Evolutionary conservation across 305 asterid species (phyloP).

Genomic region (Plantago coronopus): DNA sequence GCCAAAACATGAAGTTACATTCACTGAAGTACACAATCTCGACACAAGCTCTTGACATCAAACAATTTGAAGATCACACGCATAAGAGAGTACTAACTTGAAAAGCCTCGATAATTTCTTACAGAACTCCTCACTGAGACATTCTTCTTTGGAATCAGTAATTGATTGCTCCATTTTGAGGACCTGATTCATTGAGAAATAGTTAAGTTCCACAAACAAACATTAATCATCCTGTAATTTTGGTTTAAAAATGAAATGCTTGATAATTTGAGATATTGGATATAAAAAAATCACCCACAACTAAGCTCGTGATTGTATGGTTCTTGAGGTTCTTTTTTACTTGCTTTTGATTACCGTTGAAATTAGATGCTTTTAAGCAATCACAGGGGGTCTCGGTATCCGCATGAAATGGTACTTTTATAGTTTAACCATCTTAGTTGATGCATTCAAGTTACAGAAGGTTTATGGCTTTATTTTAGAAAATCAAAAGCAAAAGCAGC

Average conservation of each 20-base stretch:
- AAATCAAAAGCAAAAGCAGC: too few species aligned
- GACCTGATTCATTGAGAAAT: constrained; percentile 35
- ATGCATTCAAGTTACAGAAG: too few species aligned
- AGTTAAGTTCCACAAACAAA: constrained; percentile 11
- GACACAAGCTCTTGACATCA: neutral
- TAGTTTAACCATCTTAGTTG: too few species aligned
- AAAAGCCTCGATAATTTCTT: constrained; percentile 64
- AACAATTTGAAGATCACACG: neutral
- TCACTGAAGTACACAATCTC: constrained; percentile 6
- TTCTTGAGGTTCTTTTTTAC: too few species aligned
- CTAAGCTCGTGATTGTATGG: too few species aligned
- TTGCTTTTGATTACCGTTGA: too few species aligned
- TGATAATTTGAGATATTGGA: too few species aligned
- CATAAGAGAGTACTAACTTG: constrained; percentile 43
- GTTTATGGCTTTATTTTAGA: too few species aligned
- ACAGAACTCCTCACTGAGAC: constrained; percentile 44
- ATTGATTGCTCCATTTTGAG: constrained; percentile 60
- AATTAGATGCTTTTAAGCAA: too few species aligned
- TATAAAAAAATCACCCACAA: too few species aligned
- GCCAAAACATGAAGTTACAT: constrained; percentile 17
- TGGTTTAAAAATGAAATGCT: constrained; percentile 4
- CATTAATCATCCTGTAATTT: constrained; percentile 8
- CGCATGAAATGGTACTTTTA: too few species aligned
- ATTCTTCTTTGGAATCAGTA: constrained; percentile 34
- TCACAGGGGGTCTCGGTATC: too few species aligned